These are phyloP conservation scores for Crepidotus variabilis DNA, from an alignment of 768 basidiomycete genomes.

Conservation along the genomic window DNA sequence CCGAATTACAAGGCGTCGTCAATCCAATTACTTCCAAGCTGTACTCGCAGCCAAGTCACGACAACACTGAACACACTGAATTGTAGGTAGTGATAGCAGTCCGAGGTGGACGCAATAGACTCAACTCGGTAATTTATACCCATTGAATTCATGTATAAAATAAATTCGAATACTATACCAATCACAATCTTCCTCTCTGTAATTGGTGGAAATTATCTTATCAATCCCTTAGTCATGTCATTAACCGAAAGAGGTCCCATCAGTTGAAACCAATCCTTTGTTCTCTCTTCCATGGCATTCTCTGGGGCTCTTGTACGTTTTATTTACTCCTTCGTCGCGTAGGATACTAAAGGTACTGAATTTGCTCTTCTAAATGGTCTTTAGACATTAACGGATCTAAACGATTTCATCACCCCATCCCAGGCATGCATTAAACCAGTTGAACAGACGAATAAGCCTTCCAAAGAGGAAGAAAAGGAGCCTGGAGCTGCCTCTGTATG, in stretches of 20 bases:
- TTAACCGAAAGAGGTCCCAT: background rate
- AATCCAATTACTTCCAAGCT: constrained; percentile 86
- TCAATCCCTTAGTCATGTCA: background rate
- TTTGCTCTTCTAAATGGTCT: background rate
- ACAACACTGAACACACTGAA: background rate
- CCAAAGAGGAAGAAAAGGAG: constrained; percentile 22
- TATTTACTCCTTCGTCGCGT: background rate
- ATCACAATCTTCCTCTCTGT: too few relatives aligned
- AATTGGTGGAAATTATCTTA: background rate
- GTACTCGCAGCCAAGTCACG: constrained; percentile 30
- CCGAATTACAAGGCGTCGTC: constrained; percentile 71
- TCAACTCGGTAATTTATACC: too few relatives aligned
- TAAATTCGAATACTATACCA: too few relatives aligned
- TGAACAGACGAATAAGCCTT: constrained; percentile 34
- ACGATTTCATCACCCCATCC: constrained; percentile 95
- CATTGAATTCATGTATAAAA: too few relatives aligned
- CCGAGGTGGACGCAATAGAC: too few relatives aligned
- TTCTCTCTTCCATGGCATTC: constrained; percentile 59
- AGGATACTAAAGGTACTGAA: constrained; percentile 4
- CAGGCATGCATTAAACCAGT: constrained; percentile 99
- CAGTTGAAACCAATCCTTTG: background rate
- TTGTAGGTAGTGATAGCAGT: background rate
- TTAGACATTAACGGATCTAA: constrained; percentile 89
- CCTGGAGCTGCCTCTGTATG: constrained; percentile 34
- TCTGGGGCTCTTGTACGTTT: constrained; percentile 77